These are phyloP conservation scores for Otatea glauca DNA, from an alignment of 176 grass and related monocot genomes.

Conservation along the genomic window DNA sequence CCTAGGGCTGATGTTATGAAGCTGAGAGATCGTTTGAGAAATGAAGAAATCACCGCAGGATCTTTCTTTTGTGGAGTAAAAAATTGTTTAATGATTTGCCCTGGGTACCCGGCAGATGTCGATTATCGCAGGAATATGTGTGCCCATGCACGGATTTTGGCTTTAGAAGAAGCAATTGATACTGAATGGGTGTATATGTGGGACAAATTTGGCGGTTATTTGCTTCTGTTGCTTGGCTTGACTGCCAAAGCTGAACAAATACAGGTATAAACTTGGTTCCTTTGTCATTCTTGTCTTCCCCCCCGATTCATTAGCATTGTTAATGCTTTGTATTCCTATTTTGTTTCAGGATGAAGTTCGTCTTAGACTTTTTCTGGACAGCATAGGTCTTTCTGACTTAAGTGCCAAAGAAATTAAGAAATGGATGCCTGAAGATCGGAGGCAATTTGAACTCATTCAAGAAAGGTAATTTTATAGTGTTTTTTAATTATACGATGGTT, in stretches of 20 bases:
- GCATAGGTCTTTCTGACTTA: constrained; percentile 95
- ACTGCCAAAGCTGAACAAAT: constrained; percentile 99
- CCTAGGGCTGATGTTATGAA: constrained; percentile 99
- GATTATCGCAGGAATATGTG: constrained; percentile 96
- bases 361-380: constrained; percentile 97
- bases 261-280: constrained; percentile 65
- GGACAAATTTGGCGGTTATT: constrained; percentile 99
- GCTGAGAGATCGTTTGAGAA: constrained; percentile 91
- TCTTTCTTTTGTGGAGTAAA: constrained; percentile 75
- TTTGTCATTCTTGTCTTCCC: constrained; percentile 25
- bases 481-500: constrained; percentile 24
- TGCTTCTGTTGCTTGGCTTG: constrained; percentile 97
- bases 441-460: constrained; percentile 95
- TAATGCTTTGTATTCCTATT: constrained; percentile 38
- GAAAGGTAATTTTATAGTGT: constrained; percentile 71
- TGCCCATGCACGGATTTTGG: constrained; percentile 97
- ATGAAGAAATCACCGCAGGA: constrained; percentile 88
- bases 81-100: constrained; percentile 66
- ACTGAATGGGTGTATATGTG: constrained; percentile 99
- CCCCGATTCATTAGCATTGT: constrained; percentile 15
- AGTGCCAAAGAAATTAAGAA: constrained; percentile 99
- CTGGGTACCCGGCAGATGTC: constrained; percentile 63
- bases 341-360: constrained; percentile 95
- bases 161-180: constrained; percentile 98
- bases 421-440: constrained; percentile 98